Evolutionary conservation across 2,329 filamentous ascomycete species (phyloP), one percentile per base, ranked within the genome.

Genomic region (Cladophialophora bantiana): DNA sequence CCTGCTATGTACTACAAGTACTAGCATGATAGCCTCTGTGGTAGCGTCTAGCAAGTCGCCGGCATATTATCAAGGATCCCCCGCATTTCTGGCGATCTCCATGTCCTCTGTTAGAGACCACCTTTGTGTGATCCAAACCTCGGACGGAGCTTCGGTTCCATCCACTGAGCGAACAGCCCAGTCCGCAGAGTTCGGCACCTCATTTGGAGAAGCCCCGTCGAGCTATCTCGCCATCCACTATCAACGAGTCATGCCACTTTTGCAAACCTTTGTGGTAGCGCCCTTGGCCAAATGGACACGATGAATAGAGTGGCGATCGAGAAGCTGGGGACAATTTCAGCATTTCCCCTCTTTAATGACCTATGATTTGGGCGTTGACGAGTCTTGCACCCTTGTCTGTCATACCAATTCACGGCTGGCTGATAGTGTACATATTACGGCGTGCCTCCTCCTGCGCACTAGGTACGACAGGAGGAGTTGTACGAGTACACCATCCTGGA

Each of bases 71-170:
- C 18, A 26, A n/a, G 9, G 45, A 50, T 26, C 18, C 45, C 45
- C 45, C 45, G 45, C 45, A 26, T 50, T 50, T 50, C 45, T 50
- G 45, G 18, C 45, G 45, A 50, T 50, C 15, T 50, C 45, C 18
- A 18, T 45, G 40, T 5, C 15, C 40, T 45, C 40, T 18, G n/a
- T 45, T 50, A n/a, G 20, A 18, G 18, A 18, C 45, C 45, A 45
- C 42, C 42, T 50, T 26, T 50, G 18, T 20, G 7, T 50, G 45
- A 50, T 26, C 18, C n/a, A 26, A 50, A 50, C 18, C 45, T 50
- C 20, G 45, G 45, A 50, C 45, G 45, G 45, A 50, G 18, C 20
- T 50, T 50, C 45, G 45, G 20, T 13, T 50, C 45, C 45, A 50
- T 20, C 45, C 45, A 26, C 18, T 50, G 42, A 10, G 45, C 18